Evolutionary conservation across 768 basidiomycete genomes (phyloP), one percentile per base, ranked within the genome.

Genomic region (Amanita polypyramis): DNA sequence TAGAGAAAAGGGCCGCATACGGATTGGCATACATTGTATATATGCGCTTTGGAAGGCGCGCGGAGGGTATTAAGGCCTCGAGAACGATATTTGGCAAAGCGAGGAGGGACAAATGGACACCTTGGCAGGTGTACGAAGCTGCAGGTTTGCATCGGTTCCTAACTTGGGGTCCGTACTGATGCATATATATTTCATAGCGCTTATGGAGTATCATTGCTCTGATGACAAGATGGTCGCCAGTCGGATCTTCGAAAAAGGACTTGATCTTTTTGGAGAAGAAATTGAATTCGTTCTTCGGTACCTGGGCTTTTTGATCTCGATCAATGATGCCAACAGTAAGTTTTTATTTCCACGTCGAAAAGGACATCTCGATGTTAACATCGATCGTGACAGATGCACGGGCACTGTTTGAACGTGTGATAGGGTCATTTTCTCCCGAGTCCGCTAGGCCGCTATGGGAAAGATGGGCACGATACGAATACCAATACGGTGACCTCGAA

Each of bases 261-360:
- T 96, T 59, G 90, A 94, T 58, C 65, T 71, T 11, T 96, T 88
- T 60, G 77, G 78, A 2, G 80, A 85, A 17, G 85, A 95, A 52
- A 75, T 83, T 34, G 86, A 92, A 43, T 97, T 80, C 55, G 88
- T 95, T 7, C 67, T 90, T 51, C 78, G 85, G 46, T 96, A 96
- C 65, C 80, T 99, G 21, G 82, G 84, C 5, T 99, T 95, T 74
- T 69, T 98, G 56, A 85, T 98, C 55, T 86, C 84, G 21, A 77
- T 96, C 67, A 97, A 97, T 57, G 95, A 98, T 62, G 85, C 92
- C 55, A 90, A 83, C 58, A 99, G 95, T 96, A 60, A 55, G 88
- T 45, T 30, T 21, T 43, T 12, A n/a, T n/a, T 25, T 35, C 43
- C 34, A 23, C 42, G 43, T 47, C 15, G 17, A 9, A 15, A 51